Percentiles rank a stretch among this genome's conserved stretches.
Evolutionary conservation across 2,329 filamentous ascomycete species (phyloP).

Genomic region (Cryphonectria nitschkei): DNA sequence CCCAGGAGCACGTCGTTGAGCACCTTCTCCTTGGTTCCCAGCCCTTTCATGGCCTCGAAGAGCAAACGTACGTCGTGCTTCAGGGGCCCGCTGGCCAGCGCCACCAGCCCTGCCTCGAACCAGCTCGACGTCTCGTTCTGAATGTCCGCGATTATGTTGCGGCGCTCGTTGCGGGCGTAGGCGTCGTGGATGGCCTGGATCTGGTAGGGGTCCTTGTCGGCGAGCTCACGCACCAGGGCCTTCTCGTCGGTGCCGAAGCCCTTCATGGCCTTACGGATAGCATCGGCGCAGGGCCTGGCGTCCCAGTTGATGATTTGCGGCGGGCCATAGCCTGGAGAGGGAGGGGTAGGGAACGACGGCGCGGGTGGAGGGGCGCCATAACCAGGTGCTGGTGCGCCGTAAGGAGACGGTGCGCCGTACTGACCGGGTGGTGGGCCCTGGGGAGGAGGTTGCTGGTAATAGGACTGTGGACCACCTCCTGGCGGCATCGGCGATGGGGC

Average conservation of each 20-base stretch:
- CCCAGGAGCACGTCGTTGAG: conserved; percentile 86
- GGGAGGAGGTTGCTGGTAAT: conserved; percentile 36
- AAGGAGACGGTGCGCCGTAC: conserved; percentile 40
- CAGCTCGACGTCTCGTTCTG: conserved; percentile 76
- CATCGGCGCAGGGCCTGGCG: conserved; percentile 69
- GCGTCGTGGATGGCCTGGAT: conserved; percentile 68
- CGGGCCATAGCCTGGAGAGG: conserved; percentile 75
- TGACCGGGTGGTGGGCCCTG: conserved; percentile 33
- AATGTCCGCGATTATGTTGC: conserved; percentile 75
- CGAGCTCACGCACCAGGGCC: conserved; percentile 69
- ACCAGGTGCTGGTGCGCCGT: conserved; percentile 42
- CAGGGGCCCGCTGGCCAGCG: conserved; percentile 78
- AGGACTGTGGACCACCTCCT: conserved; percentile 30
- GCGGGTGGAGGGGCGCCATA: conserved; percentile 29
- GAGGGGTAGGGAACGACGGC: conserved; percentile 52
- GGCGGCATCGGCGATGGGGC: conserved; percentile 29
- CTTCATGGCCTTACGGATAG: conserved; percentile 83
- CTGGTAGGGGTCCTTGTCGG: conserved; percentile 77
- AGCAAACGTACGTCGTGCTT: conserved; percentile 74
- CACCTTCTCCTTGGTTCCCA: conserved; percentile 83
- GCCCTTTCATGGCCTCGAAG: conserved; percentile 72
- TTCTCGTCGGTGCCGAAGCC: conserved; percentile 87
- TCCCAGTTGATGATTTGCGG: conserved; percentile 73
- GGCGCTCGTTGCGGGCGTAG: conserved; percentile 66
- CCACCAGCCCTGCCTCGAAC: conserved; percentile 74